Conservation (phyloP, 352 stramenopile species). For the Albugo candida region DNA sequence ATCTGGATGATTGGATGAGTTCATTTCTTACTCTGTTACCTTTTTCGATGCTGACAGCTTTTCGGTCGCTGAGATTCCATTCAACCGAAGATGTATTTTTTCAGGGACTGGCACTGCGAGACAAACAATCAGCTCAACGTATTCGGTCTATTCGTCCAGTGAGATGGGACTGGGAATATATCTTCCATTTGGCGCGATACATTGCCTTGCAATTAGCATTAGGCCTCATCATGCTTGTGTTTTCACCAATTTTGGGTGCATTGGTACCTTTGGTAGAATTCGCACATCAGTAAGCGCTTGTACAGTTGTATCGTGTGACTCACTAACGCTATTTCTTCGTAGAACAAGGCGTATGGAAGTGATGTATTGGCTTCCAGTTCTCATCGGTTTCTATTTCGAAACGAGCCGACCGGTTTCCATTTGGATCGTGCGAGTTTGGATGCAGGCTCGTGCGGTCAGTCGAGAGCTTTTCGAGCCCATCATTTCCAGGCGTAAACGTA, state of each 20-base stretch:
- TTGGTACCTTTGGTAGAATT: slow-evolving; percentile 35
- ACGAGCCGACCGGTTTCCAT: slow-evolving; percentile 19
- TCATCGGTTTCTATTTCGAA: slow-evolving; percentile 29
- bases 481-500: slow-evolving; percentile 30
- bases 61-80: too few relatives aligned
- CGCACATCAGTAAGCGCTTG: slow-evolving; percentile 24
- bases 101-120: too few relatives aligned
- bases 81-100: too few relatives aligned
- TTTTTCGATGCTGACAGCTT: too few relatives aligned
- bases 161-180: slow-evolving; percentile 49
- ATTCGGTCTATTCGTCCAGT: too few relatives aligned
- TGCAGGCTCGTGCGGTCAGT: slow-evolving; percentile 37
- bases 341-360: slow-evolving; percentile 51
- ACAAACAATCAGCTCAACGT: too few relatives aligned
- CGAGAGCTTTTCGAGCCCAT: slow-evolving; percentile 54
- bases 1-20: too few relatives aligned
- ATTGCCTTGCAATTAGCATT: slow-evolving; percentile 27
- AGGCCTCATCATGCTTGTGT: slow-evolving; percentile 23
- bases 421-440: slow-evolving; percentile 35
- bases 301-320: neutral
- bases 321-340: slow-evolving; percentile 1
- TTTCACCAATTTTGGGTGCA: slow-evolving; percentile 25
- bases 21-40: too few relatives aligned
- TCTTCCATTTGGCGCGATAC: slow-evolving; percentile 24
- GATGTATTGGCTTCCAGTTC: slow-evolving; percentile 34